Conservation (phyloP, 2,329 filamentous ascomycete species). For the Colletotrichum gloeosporioides region DNA sequence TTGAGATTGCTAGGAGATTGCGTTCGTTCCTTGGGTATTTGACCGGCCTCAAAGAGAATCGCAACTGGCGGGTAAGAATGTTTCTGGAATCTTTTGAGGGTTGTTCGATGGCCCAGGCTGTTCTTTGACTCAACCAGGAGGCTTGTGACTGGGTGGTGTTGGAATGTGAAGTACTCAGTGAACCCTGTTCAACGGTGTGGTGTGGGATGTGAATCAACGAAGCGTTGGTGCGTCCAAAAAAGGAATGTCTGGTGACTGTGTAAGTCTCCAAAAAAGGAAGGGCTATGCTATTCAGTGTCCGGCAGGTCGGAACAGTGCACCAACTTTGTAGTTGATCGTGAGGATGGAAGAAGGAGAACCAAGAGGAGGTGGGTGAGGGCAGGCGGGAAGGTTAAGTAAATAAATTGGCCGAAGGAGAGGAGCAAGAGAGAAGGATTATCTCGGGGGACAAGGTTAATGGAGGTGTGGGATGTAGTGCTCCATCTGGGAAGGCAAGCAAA, state of each 20-base stretch:
- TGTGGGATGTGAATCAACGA: conserved; percentile 7
- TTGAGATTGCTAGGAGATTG: conserved; percentile 3
- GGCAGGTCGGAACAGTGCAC: neutral
- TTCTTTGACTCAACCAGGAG: conserved; percentile 16
- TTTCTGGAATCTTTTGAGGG: conserved; percentile 2
- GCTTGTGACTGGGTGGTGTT: neutral
- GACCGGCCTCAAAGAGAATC: conserved; percentile 3
- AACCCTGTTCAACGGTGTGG: conserved; percentile 17
- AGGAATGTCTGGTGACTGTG: conserved; percentile 21
- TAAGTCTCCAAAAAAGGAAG: conserved; percentile 17
- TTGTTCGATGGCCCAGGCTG: neutral
- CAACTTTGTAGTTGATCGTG: conserved; percentile 2
- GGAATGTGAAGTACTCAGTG: neutral
- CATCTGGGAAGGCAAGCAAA: neutral
- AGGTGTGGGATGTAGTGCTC: neutral
- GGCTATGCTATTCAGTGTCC: conserved; percentile 15
- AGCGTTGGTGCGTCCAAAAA: neutral
- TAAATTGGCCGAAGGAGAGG: neutral
- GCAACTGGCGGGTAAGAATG: neutral
- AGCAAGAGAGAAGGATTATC: neutral
- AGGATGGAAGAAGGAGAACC: neutral
- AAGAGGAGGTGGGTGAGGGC: neutral
- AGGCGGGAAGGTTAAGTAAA: conserved; percentile 5
- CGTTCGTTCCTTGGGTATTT: neutral
- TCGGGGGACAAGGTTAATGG: conserved; percentile 5